Base-by-base conservation (phyloP, 495 filamentous ascomycete species). In the Paragyromitra xinjiangensis region DNA sequence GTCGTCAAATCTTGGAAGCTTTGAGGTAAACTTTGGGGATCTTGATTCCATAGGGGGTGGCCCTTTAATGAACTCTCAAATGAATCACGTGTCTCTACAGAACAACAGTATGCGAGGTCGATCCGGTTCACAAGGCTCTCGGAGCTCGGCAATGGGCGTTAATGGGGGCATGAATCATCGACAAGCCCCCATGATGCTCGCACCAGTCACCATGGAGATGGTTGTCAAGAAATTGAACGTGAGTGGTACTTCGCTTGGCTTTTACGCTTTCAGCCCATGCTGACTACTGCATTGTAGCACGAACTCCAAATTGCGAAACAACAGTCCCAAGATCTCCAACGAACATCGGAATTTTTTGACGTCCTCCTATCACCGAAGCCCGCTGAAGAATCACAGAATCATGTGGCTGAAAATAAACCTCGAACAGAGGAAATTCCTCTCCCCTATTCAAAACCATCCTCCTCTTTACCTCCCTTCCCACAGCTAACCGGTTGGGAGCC, bases 201-300 rank as follows among this genome's bases (percentile, higher is more conserved):
- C 91, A 16, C 92, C 94, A 1, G 90, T 97, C 44, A 94, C 94
- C 9, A 94, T 96, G 64, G 95, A 99, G 80, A 93, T 97, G 76
- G 93, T 99, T 48, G 93, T 97, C 42, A 98, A 98, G 83, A 92
- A 91, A 82, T 88, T 99, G 55, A 93, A 93, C 77, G 95, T 98
- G 88, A 88, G 92, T 86, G 64, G 24, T 76, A 44, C 56, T 7
- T 70, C 48, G 3, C 19, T 64, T 29, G 44, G 42, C 39, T 53
- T 63, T 66, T 68, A 63, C 81, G 66, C 75, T 59, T 62, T 56
- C 37, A 19, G 12, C 19, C 48, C 40, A 55, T 70, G 45, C 68
- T 73, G n/a, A 74, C 73, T 67, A 64, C 29, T 69, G 29, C 69
- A 75, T 64, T 63, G 11, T 65, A 99, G 95, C 86, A 88, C 77